Evolutionary conservation across 1,284 basidiomycete species (phyloP), one percentile per base, ranked within the genome.

Genomic region (Veloporphyrellus conicus): DNA sequence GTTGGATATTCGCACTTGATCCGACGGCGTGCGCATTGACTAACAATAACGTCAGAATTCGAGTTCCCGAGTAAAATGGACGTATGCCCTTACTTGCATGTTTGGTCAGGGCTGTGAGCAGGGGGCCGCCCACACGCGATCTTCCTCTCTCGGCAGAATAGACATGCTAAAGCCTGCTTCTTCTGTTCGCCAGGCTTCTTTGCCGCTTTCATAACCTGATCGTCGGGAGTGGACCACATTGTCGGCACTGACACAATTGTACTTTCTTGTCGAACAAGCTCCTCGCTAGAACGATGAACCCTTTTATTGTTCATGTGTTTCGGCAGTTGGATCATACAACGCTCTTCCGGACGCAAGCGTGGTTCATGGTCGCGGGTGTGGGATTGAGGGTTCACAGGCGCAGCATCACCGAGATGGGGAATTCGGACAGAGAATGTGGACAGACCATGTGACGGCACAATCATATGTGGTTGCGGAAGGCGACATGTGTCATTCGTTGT

Each of bases 1-100:
- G 73, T 76, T 27, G 75, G 75, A 54, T 76, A 78, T 48, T 71
- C 70, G 57, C 75, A 77, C 45, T 66, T 63, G 49, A 76, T 70
- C 36, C 66, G 66, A 43, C 75, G 72, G 49, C 76, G 69, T 44
- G 69, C 62, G 49, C 75, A 77, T 60, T 78, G 75, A 49, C 75
- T 78, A 56, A 52, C 40, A 40, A 41, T 51, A 59, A 60, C 52
- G 54, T 68, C 34, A 68, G 48, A 44, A 37, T 43, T 50, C 32
- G 31, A 32, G 35, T 50, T 49, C 35, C 42, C 41, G 49, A 35
- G 42, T 40, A 34, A 40, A 51, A 40, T 14, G 32, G 32, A 49
- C 6, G 31, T 8, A 16, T 6, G 15, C 25, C 43, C 69, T 63
- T 36, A 71, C 68, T 70, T 69, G 68, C 70, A 69, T 8, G 69